Percentiles rank a stretch among this genome's conserved stretches.
These are phyloP conservation scores for Crithidia thermophila DNA, from an alignment of 208 protist species.

Conservation along the genomic window DNA sequence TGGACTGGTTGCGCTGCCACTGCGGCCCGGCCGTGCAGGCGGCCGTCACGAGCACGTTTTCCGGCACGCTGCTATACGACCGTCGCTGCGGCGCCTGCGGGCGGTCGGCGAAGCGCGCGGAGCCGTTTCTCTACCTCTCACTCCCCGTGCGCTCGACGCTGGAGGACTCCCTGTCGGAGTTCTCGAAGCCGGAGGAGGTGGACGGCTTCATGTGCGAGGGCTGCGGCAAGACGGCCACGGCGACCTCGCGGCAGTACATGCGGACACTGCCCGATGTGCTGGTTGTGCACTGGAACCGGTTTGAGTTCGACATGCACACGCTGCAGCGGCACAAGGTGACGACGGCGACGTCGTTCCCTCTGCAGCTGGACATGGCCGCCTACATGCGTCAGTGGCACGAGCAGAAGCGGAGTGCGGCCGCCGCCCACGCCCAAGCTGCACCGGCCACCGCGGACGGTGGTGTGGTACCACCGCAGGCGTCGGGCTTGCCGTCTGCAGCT, in stretches of 20 bases:
- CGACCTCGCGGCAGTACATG: constrained; percentile 76
- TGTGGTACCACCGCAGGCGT: too few relatives aligned
- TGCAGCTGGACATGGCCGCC: constrained; percentile 59
- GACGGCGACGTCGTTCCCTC: constrained; percentile 49
- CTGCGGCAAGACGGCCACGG: constrained; percentile 56
- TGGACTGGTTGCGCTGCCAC: constrained; percentile 73
- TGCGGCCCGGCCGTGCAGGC: constrained; percentile 45
- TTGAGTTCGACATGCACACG: constrained; percentile 72
- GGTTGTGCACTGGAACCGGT: constrained; percentile 78
- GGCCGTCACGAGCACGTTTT: constrained; percentile 51
- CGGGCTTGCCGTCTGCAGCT: too few relatives aligned
- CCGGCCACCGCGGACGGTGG: background rate
- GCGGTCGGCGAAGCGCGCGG: constrained; percentile 54
- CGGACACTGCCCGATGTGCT: constrained; percentile 77
- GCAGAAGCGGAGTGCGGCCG: constrained; percentile 13
- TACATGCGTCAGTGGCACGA: constrained; percentile 64
- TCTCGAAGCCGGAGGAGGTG: constrained; percentile 65
- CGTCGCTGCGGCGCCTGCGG: constrained; percentile 68
- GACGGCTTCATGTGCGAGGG: constrained; percentile 74
- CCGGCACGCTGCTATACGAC: constrained; percentile 72
- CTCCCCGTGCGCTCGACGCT: constrained; percentile 64
- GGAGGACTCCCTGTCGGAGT: constrained; percentile 60
- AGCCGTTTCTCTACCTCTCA: constrained; percentile 75
- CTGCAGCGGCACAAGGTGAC: constrained; percentile 71
- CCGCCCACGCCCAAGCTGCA: background rate